Evolutionary conservation across 73 alveolate genomes (phyloP), one percentile per base, ranked within the genome.

Genomic region (Durusdinium trenchii): DNA sequence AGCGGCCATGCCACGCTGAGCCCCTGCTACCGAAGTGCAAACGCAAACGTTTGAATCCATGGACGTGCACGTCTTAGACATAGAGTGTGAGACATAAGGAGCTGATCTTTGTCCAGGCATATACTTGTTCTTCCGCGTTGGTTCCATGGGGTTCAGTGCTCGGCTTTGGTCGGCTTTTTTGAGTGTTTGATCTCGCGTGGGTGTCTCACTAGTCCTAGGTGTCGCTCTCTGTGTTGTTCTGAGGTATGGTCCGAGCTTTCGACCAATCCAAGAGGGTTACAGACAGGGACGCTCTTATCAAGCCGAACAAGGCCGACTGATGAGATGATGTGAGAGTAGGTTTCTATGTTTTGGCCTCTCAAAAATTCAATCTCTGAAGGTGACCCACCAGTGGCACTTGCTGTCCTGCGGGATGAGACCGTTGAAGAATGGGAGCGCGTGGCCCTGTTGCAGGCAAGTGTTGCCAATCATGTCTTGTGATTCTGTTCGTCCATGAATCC

Each of bases 361-460:
- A n/a, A n/a, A n/a, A n/a, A n/a, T n/a, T n/a, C n/a, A n/a, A n/a
- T n/a, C n/a, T n/a, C n/a, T n/a, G n/a, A n/a, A 81, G 91, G 91
- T 30, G 86, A 42, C 1, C 50, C 96, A 7, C 96, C 96, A 2
- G 78, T 50, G 18, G 96, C 71, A 36, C 69, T 89, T 64, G 69
- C 69, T 46, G 96, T 89, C 30, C 69, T 89, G 85, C 86, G 96
- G 51, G 96, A 89, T 89, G 96, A 89, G 78, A 89, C 96, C 2
- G 86, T 47, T 5, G 96, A 89, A 69, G 96, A 89, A 89, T 89
- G 96, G 96, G 96, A 89, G 78, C 96, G 96, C 26, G 96, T 89
- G 23, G 96, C 96, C 52, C 26, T 89, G 85, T 57, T 89, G 86
- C 96, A 89, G 96, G 96, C 67, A 20, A 38, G 91, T 6, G 0